Evolutionary conservation across 208 protist species (phyloP), one percentile per base, ranked within the genome.

Genomic region (Acanthamoeba divionensis): DNA sequence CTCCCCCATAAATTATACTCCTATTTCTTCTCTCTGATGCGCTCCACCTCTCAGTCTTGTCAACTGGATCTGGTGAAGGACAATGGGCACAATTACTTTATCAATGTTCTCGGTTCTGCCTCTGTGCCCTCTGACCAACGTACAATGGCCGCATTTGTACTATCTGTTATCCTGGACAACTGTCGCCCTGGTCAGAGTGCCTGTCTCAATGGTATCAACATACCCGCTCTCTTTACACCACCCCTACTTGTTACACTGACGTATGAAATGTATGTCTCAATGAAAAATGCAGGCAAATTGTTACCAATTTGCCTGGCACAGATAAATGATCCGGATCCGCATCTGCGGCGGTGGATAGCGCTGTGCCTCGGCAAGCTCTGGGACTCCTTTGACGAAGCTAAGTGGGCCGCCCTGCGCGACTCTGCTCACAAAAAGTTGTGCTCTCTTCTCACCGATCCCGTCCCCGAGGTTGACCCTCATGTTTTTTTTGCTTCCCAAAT

Each of bases 101-200:
- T 97, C 21, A 96, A 54, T 10, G 79, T 94, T 0, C 52, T 95
- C 5, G 55, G 24, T 47, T 82, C 47, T 10, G 10, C 62, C 48
- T 96, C 87, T 90, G 94, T 93, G 92, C 95, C 77, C 66, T 96
- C 66, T 69, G 93, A 90, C 82, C 97, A 85, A 83, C 90, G 60
- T 88, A 97, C 95, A 44, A 97, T 98, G 94, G 90, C 96, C 8
- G 98, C 96, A 85, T 98, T 98, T 92, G 95, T 99, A 0, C 94
- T 99, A 1, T 69, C 86, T 5, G 82, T 92, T 33, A 95, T 97
- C 48, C 63, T 73, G 24, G 86, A 93, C 50, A 45, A 79, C 36
- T 89, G 50, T 55, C 38, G 91, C 44, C 92, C 91, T 5, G 93
- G 91, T 24, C 85, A 93, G 48, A 85, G 66, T 29, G 91, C 91